A percentile compares a stretch with the other conserved stretches of the same genome.
phyloP scores from a whole-genome alignment of 306 rosid genomes.

The Betula pendula region DNA sequence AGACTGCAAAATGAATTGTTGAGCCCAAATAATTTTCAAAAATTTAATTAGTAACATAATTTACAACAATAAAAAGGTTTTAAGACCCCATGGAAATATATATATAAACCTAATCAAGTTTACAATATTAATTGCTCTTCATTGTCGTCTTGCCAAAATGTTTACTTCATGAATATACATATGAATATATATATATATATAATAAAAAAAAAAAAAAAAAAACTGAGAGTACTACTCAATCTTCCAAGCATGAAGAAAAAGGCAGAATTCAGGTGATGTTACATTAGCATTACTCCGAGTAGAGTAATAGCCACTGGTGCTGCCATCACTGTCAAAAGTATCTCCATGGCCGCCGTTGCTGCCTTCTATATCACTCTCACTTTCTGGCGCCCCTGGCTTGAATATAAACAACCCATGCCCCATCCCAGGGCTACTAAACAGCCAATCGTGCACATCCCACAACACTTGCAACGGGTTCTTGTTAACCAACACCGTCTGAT shows the following conservation, averaged over 20 bases:
- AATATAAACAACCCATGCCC: conserved; percentile 83
- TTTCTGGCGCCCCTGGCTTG: conserved; percentile 60
- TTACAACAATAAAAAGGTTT: conserved; percentile 17
- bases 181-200: not conserved
- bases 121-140: conserved; percentile 13
- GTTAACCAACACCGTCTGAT: conserved; percentile 65
- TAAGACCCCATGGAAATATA: conserved; percentile 7
- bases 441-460: conserved; percentile 91
- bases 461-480: conserved; percentile 68
- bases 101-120: conserved; percentile 20
- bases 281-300: conserved; percentile 31
- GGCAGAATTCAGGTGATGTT: conserved; percentile 49
- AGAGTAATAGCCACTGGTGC: conserved; percentile 64
- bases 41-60: conserved; percentile 10
- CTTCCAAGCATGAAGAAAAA: conserved; percentile 66
- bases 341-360: conserved; percentile 39
- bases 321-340: conserved; percentile 54
- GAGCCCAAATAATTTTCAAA: conserved; percentile 10
- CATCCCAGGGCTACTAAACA: conserved; percentile 53
- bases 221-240: conserved; percentile 40
- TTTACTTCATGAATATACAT: not conserved
- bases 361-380: conserved; percentile 60
- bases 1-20: no score
- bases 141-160: conserved; percentile 9
- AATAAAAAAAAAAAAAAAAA: no score